A percentile compares a stretch with the other conserved stretches of the same genome.
Evolutionary conservation across 768 basidiomycete genomes (phyloP).

Genomic region (Rhodotorula toruloides): DNA sequence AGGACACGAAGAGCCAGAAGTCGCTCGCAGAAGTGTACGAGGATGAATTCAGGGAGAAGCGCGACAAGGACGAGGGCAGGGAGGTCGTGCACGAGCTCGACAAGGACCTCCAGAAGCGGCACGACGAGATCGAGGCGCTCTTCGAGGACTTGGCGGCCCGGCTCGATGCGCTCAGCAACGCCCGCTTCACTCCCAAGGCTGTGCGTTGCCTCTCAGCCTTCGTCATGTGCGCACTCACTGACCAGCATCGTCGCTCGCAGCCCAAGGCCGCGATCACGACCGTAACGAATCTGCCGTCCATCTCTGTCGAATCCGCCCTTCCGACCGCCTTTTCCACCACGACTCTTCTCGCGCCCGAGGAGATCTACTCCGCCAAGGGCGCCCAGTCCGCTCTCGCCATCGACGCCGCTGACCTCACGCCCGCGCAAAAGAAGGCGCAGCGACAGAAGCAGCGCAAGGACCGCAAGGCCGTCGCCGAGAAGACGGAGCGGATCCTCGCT

Average conservation of each 20-base stretch:
- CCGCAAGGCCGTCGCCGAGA: conserved; percentile 63
- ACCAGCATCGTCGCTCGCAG: conserved; percentile 49
- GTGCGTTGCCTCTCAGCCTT: conserved; percentile 52
- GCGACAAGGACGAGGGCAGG: conserved; percentile 53
- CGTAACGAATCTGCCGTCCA: conserved; percentile 70
- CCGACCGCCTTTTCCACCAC: conserved; percentile 71
- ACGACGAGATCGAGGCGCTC: conserved; percentile 70
- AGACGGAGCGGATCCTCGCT: conserved; percentile 53
- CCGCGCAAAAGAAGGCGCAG: conserved; percentile 68
- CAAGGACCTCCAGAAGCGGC: conserved; percentile 79
- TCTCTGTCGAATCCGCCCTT: conserved; percentile 81
- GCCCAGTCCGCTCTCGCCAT: conserved; percentile 39
- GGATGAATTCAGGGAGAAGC: conserved; percentile 67
- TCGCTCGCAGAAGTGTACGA: conserved; percentile 96
- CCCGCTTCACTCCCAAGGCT: conserved; percentile 90
- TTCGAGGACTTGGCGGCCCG: conserved; percentile 85
- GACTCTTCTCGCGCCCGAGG: conserved; percentile 87
- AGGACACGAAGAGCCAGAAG: conserved; percentile 79
- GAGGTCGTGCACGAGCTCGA: conserved; percentile 67
- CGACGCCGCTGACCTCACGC: conserved; percentile 73
- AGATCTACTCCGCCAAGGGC: conserved; percentile 59
- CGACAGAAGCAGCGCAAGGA: conserved; percentile 50
- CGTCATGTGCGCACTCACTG: background rate
- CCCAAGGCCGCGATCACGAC: conserved; percentile 84
- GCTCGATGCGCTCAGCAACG: conserved; percentile 87